These are phyloP conservation scores for Rhizophlyctis rosea DNA, from an alignment of 192 early-diverging fungal species.

Conservation along the genomic window DNA sequence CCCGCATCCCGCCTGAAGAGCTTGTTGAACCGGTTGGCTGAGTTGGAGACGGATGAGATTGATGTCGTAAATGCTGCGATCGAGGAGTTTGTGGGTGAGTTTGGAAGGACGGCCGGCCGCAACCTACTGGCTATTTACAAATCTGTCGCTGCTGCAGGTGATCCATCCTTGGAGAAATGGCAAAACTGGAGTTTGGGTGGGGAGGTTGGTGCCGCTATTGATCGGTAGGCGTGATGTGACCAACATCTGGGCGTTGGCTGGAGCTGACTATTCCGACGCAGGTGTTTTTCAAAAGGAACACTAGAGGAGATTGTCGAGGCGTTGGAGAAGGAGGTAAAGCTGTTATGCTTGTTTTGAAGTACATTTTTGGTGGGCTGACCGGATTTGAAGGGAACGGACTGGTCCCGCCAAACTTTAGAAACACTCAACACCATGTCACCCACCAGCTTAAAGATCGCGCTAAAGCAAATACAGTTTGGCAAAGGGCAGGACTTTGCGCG, in stretches of 20 bases:
- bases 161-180: conserved; percentile 28
- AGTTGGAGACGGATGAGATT: conserved; percentile 72
- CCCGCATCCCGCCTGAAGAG: conserved; percentile 76
- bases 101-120: not conserved
- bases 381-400: conserved; percentile 71
- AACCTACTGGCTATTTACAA: no score
- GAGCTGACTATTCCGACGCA: conserved; percentile 3
- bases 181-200: conserved; percentile 43
- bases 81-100: conserved; percentile 84
- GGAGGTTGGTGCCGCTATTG: conserved; percentile 56
- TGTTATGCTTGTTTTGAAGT: no score
- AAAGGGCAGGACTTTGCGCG: conserved; percentile 62
- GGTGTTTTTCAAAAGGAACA: conserved; percentile 79
- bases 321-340: conserved; percentile 66
- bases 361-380: no score
- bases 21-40: conserved; percentile 77
- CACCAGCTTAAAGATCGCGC: conserved; percentile 76
- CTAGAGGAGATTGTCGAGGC: conserved; percentile 82
- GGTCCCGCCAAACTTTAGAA: conserved; percentile 76
- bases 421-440: no score
- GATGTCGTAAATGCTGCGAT: conserved; percentile 81
- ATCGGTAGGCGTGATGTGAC: not conserved
- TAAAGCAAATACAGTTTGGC: conserved; percentile 80
- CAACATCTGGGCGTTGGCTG: no score
- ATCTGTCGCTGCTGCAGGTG: not conserved